Conservation (phyloP, 768 basidiomycete genomes). For the Auricularia sp. region DNA sequence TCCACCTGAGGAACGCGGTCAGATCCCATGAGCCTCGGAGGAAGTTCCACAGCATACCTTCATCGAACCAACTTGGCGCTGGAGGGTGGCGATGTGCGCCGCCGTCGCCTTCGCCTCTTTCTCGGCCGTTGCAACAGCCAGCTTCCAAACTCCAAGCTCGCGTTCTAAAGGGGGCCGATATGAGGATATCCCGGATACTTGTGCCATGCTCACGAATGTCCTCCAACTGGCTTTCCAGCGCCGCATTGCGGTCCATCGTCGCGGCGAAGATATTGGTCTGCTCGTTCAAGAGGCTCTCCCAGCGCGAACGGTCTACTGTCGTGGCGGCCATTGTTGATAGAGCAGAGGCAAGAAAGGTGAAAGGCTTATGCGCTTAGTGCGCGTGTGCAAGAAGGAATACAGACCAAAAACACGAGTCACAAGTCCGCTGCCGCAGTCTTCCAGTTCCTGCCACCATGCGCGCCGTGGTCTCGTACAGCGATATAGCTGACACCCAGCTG, state of each 20-base stretch:
- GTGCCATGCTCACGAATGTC: slow-evolving; percentile 31
- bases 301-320: neutral
- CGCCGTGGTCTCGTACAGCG: neutral
- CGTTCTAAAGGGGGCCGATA: slow-evolving; percentile 27
- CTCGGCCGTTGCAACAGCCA: slow-evolving; percentile 50
- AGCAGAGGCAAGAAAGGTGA: neutral
- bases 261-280: neutral
- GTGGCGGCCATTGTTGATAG: neutral
- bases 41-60: neutral
- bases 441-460: neutral
- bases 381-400: neutral
- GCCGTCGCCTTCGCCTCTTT: slow-evolving; percentile 59
- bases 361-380: neutral
- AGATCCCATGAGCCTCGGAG: slow-evolving; percentile 4
- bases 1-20: slow-evolving; percentile 34
- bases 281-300: neutral
- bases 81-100: slow-evolving; percentile 53
- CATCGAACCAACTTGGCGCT: slow-evolving; percentile 50
- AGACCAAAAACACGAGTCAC: no score
- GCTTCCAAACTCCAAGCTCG: slow-evolving; percentile 62
- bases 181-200: neutral
- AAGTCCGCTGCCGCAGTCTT: neutral
- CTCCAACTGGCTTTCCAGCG: slow-evolving; percentile 52
- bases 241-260: slow-evolving; percentile 55
- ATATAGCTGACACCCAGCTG: neutral